Evolutionary conservation across 208 protist genomes (phyloP), one percentile per base, ranked within the genome.

Genomic region (Balamuthia mandrillaris): DNA sequence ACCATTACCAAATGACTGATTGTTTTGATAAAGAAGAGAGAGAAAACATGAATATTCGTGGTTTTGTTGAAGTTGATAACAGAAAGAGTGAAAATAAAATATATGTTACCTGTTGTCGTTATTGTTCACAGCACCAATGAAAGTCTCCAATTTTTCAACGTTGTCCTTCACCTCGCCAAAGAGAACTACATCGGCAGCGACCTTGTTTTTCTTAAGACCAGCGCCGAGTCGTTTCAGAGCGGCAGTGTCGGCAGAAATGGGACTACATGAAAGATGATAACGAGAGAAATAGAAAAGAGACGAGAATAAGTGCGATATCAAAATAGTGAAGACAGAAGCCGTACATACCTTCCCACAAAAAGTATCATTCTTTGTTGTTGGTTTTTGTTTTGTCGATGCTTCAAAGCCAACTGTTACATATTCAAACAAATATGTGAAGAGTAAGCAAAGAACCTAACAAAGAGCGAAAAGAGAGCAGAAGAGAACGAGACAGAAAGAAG

Each of bases 331-430:
- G 21, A 75, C 93, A 45, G 93, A 88, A 1, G 87, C 94, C 87
- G 45, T n/a, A n/a, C n/a, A 6, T 97, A 97, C 12, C 94, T 96
- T 14, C 97, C 98, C 44, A 99, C 95, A 91, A 99, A 99, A 21
- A 96, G 95, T 39, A 99, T 92, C 84, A 99, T 98, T 82, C 98
- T 92, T 90, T 98, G 98, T 18, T 90, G 68, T 88, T 98, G 96
- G 4, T 94, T 86, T 91, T 97, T 96, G 96, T 94, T 98, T 33
- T 94, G 94, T 81, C 98, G 91, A 90, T 99, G 96, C 82, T 97
- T 98, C 37, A 99, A 88, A 3, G 94, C 97, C 37, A 99, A 92
- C 65, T 97, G 82, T 14, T 90, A 82, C 24, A 45, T 37, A 21
- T 35, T 45, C 52, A 70, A 24, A 14, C 5, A 29, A 84, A 41